Evolutionary conservation across 2,329 filamentous ascomycete species (phyloP), one percentile per base, ranked within the genome.

Genomic region (Microdochium paspali): DNA sequence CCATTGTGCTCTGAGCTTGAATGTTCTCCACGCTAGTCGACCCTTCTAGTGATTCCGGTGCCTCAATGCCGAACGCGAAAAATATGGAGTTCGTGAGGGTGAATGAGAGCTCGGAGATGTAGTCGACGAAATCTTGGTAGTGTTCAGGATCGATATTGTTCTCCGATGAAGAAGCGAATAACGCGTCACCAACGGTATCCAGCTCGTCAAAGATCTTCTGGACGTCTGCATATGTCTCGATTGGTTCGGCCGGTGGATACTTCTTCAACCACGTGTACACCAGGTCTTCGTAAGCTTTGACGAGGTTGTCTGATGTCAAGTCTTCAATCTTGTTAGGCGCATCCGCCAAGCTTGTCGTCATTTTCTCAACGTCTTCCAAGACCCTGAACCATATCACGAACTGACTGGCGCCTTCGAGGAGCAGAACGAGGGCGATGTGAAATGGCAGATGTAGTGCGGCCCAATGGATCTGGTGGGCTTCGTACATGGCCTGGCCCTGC

Each of bases 341-440:
- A 6, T 32, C 9, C 13, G 52, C 12, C 12, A 56, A 46, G 23
- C 53, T 52, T 7, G 32, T 6, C 15, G 56, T 35, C 15, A 53
- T 49, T 7, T 46, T 48, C 5, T 45, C 47, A 10, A 54, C 44
- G 10, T 51, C 52, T 44, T 59, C 56, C 12, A 49, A n/a, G 18
- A 60, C 52, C 50, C 71, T 71, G 23, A 62, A 63, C 64, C 67
- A 72, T 46, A 70, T 64, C 47, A 73, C 62, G 44, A 83, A 74
- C 52, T 84, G 79, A 6, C 78, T 79, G 32, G 73, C 68, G 13
- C 78, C 81, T 55, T 84, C 80, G 42, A 82, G 74, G n/a, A 83
- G 72, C 6, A 85, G 71, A 13, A 82, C 74, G 26, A 85, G 72
- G 5, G 76, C 66, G 2, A 84, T 69, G 53, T 85, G 80, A 54